Evolutionary conservation across 2,329 filamentous ascomycete species (phyloP).

Genomic region (Daldinia eschscholtzii): DNA sequence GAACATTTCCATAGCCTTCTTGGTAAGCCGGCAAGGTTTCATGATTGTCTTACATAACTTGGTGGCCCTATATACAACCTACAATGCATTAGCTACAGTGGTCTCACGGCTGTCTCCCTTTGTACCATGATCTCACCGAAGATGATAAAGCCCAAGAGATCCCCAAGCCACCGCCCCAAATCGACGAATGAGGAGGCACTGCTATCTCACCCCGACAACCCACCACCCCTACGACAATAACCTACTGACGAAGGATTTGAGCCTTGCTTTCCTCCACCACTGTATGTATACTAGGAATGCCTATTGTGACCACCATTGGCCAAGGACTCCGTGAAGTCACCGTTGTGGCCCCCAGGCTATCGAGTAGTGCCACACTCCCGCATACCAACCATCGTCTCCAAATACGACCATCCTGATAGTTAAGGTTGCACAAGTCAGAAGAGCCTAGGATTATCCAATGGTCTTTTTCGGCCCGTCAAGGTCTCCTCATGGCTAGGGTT

Average conservation of each 20-base stretch:
- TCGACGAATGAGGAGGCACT: slow-evolving; percentile 30
- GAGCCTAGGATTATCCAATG: slow-evolving; percentile 5
- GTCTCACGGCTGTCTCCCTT: slow-evolving; percentile 13
- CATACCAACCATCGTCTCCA: slow-evolving; percentile 37
- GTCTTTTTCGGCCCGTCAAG: slow-evolving; percentile 27
- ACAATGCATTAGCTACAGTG: slow-evolving; percentile 11
- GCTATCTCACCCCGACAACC: slow-evolving; percentile 31
- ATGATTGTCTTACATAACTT: slow-evolving; percentile 27
- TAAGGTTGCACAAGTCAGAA: slow-evolving; percentile 25
- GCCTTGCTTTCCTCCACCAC: slow-evolving; percentile 36
- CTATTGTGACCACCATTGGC: slow-evolving; percentile 27
- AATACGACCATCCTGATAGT: slow-evolving; percentile 37
- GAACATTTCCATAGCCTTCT: slow-evolving; percentile 5
- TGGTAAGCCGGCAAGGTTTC: slow-evolving; percentile 19
- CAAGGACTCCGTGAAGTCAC: slow-evolving; percentile 24
- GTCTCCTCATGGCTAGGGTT: slow-evolving; percentile 20
- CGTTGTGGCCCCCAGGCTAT: slow-evolving; percentile 34
- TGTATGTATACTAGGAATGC: slow-evolving; percentile 20
- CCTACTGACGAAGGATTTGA: slow-evolving; percentile 37
- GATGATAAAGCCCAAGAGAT: slow-evolving; percentile 26
- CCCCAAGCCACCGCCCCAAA: slow-evolving; percentile 32
- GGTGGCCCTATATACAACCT: slow-evolving; percentile 10
- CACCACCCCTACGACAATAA: slow-evolving; percentile 36
- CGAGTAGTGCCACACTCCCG: slow-evolving; percentile 36
- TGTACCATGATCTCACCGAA: slow-evolving; percentile 31